Evolutionary conservation across 2,329 filamentous ascomycete genomes (phyloP), one percentile per base, ranked within the genome.

Genomic region (Calonectria pauciramosa): DNA sequence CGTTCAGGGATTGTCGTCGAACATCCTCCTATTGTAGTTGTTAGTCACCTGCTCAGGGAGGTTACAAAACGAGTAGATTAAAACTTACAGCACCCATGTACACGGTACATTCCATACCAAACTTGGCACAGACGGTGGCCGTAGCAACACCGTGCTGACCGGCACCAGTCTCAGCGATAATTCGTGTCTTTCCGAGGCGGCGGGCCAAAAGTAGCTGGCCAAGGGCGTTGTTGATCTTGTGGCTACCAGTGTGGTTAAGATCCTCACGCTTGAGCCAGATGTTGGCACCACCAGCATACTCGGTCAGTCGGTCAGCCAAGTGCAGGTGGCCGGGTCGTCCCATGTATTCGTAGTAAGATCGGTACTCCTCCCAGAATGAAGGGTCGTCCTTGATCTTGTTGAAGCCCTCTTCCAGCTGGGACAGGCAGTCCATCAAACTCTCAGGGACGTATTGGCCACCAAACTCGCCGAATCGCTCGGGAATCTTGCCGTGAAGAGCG

Each of bases 141-240:
- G 97, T 99, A 3, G 97, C 97, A 47, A 99, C 97, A 88, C 97
- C 97, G 86, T 99, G 97, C 87, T 99, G 97, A 23, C 97, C 97
- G 69, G 97, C 97, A 79, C 97, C 97, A 20, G 97, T 99, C 88
- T 99, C 97, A 64, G 97, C 97, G 80, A 99, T 99, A 81, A 99
- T 99, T 84, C 96, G 94, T 8, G 93, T 98, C 91, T 99, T 99
- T 66, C 97, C 97, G 64, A 99, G 87, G 76, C 95, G 90, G 80
- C 91, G 91, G 2, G 97, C 97, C 49, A 99, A 88, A 18, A 99
- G 91, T 64, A 98, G 93, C 86, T 99, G 97, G 2, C 97, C 97
- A 11, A 99, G 89, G 0, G 97, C 97, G 82, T 99, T 99, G 89
- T 99, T 99, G 89, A 99, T 99, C 91, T 99, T 99, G 90, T 99